Conservation (phyloP, 768 basidiomycete genomes). For the Leccinellum albellum region DNA sequence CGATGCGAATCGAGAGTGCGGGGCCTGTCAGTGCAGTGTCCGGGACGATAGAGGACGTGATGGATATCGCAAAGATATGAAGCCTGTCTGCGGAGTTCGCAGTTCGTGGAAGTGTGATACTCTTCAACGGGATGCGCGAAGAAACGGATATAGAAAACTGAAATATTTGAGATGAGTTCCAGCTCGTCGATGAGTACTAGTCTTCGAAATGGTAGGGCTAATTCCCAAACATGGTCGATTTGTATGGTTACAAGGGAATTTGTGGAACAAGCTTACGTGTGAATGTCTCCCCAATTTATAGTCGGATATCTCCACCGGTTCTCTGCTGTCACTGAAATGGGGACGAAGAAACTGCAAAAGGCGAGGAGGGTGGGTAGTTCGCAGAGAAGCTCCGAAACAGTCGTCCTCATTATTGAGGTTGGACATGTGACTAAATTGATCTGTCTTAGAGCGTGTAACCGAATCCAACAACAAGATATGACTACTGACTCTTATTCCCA, state of each 20-base stretch:
- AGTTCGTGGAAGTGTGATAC: slow-evolving; percentile 41
- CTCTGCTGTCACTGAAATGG: no score
- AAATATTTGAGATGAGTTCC: slow-evolving; percentile 42
- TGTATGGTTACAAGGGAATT: not conserved
- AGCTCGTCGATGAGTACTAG: no score
- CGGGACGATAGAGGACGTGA: slow-evolving; percentile 33
- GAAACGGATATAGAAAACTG: slow-evolving; percentile 43
- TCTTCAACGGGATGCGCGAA: slow-evolving; percentile 38
- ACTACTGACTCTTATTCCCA: slow-evolving; percentile 30
- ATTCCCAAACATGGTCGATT: not conserved
- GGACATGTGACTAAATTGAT: slow-evolving; percentile 35
- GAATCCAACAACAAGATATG: no score
- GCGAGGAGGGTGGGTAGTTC: slow-evolving; percentile 4
- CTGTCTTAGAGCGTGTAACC: slow-evolving; percentile 9
- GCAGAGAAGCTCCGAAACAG: slow-evolving; percentile 33
- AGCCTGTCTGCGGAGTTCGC: slow-evolving; percentile 32
- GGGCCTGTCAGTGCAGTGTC: slow-evolving; percentile 23
- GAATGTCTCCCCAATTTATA: slow-evolving; percentile 43
- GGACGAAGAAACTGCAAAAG: no score
- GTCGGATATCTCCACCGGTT: no score
- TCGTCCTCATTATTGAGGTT: slow-evolving; percentile 36
- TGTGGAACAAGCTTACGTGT: slow-evolving; percentile 32
- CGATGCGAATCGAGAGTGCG: slow-evolving; percentile 38
- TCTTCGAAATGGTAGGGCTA: slow-evolving; percentile 44
- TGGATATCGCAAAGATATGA: slow-evolving; percentile 44